Evolutionary conservation across 805 yeast genomes (phyloP).

Genomic region (Scheffersomyces lignosus): DNA sequence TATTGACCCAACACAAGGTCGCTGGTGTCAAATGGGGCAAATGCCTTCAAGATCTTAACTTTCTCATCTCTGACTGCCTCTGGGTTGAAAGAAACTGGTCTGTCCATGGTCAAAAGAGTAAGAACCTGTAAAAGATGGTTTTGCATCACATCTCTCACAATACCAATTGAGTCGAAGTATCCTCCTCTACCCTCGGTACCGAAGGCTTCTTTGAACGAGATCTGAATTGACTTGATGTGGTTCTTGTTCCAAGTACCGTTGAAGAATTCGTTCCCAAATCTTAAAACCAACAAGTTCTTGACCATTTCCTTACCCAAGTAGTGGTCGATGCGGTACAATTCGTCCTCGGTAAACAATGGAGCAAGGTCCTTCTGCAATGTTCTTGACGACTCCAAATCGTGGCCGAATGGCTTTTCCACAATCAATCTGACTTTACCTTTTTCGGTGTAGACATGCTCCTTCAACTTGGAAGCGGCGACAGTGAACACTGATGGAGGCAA

Average conservation of each 20-base stretch:
- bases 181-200: conserved; percentile 99
- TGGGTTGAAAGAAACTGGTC: conserved; percentile 88
- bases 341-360: conserved; percentile 88
- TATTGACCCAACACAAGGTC: conserved; percentile 89
- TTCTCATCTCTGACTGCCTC: conserved; percentile 96
- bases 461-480: conserved; percentile 71
- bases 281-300: conserved; percentile 81
- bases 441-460: conserved; percentile 61
- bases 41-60: conserved; percentile 85
- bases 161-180: conserved; percentile 92
- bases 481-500: conserved; percentile 92
- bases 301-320: conserved; percentile 98
- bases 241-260: conserved; percentile 87
- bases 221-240: conserved; percentile 76
- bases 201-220: conserved; percentile 95
- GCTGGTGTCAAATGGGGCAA: conserved; percentile 61
- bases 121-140: conserved; percentile 93
- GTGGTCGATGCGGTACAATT: conserved; percentile 94
- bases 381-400: conserved; percentile 77
- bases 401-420: conserved; percentile 97
- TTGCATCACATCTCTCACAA: conserved; percentile 97
- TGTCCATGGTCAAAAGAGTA: conserved; percentile 91
- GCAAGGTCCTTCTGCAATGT: conserved; percentile 74
- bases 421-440: conserved; percentile 75
- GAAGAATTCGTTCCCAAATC: conserved; percentile 89